phyloP scores from a whole-genome alignment of 805 yeast genomes.

The Cyberlindnera amylophila region DNA sequence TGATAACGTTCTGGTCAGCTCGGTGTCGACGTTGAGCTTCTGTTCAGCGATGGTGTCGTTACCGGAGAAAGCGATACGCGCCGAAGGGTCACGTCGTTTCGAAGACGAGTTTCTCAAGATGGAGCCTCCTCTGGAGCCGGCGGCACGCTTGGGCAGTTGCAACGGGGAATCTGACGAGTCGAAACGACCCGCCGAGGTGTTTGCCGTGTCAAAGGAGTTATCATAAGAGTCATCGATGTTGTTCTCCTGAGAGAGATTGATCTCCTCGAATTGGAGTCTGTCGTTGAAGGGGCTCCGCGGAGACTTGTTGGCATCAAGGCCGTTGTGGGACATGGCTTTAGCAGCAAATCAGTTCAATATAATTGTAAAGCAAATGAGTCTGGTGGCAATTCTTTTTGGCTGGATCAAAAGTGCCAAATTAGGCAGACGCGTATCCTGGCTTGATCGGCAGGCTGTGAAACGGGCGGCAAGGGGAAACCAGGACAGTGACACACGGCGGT shows the following conservation, averaged over 20 bases:
- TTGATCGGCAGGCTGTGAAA: too few relatives aligned
- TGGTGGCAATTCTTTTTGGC: too few relatives aligned
- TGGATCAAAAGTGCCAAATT: too few relatives aligned
- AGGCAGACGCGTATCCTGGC: too few relatives aligned
- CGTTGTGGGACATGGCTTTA: constrained; percentile 1
- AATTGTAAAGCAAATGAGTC: neutral
- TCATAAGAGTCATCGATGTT: neutral
- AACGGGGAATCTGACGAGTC: constrained; percentile 5
- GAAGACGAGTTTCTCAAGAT: constrained; percentile 20
- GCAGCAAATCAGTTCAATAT: neutral
- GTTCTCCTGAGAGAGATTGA: constrained; percentile 21
- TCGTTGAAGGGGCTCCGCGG: constrained; percentile 28
- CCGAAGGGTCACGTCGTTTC: constrained; percentile 18
- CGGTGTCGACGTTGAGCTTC: constrained; percentile 7
- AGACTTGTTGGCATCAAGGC: constrained; percentile 17
- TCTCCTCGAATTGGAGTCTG: constrained; percentile 23
- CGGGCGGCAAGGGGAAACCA: too few relatives aligned
- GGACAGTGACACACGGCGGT: too few relatives aligned
- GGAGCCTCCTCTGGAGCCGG: constrained; percentile 17
- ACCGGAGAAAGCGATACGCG: constrained; percentile 25
- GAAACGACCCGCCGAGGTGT: constrained; percentile 2
- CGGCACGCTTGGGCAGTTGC: constrained; percentile 14
- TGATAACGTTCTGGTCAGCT: constrained; percentile 19
- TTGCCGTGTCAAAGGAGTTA: constrained; percentile 7
- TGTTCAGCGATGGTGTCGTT: constrained; percentile 19